Evolutionary conservation across 257 asterid species (phyloP), one percentile per base, ranked within the genome.

Genomic region (Nicotiana tabacum): DNA sequence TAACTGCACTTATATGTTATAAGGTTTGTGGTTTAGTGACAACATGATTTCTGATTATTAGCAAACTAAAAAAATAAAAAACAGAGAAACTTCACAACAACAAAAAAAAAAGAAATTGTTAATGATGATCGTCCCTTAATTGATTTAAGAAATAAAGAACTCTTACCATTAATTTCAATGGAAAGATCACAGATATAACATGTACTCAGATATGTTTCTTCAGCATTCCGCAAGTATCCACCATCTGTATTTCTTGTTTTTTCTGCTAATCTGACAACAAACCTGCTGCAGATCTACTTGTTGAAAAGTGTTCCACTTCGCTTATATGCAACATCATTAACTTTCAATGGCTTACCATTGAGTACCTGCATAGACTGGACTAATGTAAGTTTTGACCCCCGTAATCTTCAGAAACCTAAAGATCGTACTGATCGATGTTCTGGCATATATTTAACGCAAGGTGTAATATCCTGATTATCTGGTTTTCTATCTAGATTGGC

Each of bases 261-360:
- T 65, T 67, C 3, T 1, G 5, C 15, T 67, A 67, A 33, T 67
- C 76, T 17, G 24, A 32, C 6, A 76, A 76, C 46, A 51, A 53
- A 51, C 16, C 16, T 76, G 29, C 46, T 51, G 80, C 93, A 96
- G 98, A 95, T 87, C 32, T 92, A 83, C 80, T 67, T 94, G 82
- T 83, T 96, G 82, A 92, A 88, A 90, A 93, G 93, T 87, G 66
- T 90, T 58, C 97, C 95, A 0, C 57, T 96, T 89, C 96, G 98
- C 66, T 81, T 91, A 15, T 96, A 89, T 82, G 98, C 93, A 21
- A 92, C 96, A 16, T 87, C 88, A 64, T 86, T 94, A 89, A 43
- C 93, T 66, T 94, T 91, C 88, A 89, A 88, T 77, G 82, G 90
- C 30, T 81, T 93, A 83, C 66, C 91, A 81, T 88, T 91, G 82